phyloP scores from a whole-genome alignment of 352 stramenopile genomes.

The Vaucheria bursata region DNA sequence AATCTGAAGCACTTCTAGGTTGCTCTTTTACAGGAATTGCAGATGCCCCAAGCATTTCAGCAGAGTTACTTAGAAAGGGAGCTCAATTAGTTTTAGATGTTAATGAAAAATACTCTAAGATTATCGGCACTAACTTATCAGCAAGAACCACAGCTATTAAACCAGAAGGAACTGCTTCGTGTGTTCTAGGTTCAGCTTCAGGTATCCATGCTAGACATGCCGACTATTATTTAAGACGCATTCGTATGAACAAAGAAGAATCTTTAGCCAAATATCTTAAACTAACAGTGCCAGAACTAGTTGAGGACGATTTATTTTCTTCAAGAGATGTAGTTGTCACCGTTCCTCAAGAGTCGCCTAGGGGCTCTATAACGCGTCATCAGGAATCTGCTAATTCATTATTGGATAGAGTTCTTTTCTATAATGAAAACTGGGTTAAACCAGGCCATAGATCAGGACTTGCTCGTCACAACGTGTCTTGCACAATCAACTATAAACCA shows the following conservation, averaged over 20 bases:
- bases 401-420: neutral
- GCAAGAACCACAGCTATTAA: slow-evolving; percentile 4
- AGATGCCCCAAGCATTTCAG: neutral
- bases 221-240: neutral
- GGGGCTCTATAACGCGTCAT: neutral
- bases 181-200: neutral
- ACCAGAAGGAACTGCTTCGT: neutral
- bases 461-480: neutral
- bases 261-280: neutral
- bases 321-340: neutral
- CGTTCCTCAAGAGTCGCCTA: slow-evolving; percentile 1
- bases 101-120: neutral
- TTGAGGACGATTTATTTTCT: neutral
- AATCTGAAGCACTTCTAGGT: neutral
- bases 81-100: neutral
- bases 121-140: neutral
- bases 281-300: neutral
- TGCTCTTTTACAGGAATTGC: neutral
- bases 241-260: neutral
- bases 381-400: neutral
- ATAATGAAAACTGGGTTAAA: neutral
- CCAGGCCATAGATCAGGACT: neutral
- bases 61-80: neutral
- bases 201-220: slow-evolving; percentile 1
- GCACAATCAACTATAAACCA: neutral